Evolutionary conservation across 2,329 filamentous ascomycete genomes (phyloP).

Genomic region (Aspergillus hiratsukae): DNA sequence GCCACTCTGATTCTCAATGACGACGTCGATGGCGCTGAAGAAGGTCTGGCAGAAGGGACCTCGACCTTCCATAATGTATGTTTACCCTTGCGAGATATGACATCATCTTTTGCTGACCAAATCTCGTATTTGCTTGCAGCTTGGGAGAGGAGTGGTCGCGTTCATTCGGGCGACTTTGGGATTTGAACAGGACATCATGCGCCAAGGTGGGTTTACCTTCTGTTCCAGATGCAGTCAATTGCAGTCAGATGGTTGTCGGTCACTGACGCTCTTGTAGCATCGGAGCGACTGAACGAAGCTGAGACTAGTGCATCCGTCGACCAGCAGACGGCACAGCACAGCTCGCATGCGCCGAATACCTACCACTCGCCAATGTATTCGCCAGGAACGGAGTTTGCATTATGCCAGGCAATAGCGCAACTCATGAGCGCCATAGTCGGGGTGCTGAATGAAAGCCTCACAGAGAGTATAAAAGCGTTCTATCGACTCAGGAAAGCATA

Average conservation of each 20-base stretch:
- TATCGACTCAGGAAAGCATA: conserved; percentile 90
- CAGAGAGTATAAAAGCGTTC: conserved; percentile 85
- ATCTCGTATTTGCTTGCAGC: conserved; percentile 38
- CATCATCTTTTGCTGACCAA: conserved; percentile 9
- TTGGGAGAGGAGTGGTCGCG: conserved; percentile 73
- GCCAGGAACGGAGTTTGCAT: conserved; percentile 77
- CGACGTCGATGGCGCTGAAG: conserved; percentile 80
- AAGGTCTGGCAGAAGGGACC: conserved; percentile 62
- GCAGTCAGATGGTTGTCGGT: not conserved
- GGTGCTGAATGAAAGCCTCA: conserved; percentile 86
- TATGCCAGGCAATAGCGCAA: conserved; percentile 80
- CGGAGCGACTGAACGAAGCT: conserved; percentile 65
- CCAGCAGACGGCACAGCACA: conserved; percentile 68
- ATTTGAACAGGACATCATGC: conserved; percentile 89
- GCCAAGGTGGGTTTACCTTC: conserved; percentile 50
- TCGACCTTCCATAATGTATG: conserved; percentile 79
- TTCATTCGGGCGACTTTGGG: conserved; percentile 85
- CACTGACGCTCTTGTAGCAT: conserved; percentile 48
- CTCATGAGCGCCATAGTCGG: conserved; percentile 85
- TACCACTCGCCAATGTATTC: conserved; percentile 66
- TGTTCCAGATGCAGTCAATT: not conserved
- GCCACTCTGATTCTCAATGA: conserved; percentile 78
- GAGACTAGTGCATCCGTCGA: conserved; percentile 74
- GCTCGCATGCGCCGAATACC: conserved; percentile 47
- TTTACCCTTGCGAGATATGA: conserved; percentile 5